Conservation (phyloP, 441 rosid genomes). For the Croton setiger region DNA sequence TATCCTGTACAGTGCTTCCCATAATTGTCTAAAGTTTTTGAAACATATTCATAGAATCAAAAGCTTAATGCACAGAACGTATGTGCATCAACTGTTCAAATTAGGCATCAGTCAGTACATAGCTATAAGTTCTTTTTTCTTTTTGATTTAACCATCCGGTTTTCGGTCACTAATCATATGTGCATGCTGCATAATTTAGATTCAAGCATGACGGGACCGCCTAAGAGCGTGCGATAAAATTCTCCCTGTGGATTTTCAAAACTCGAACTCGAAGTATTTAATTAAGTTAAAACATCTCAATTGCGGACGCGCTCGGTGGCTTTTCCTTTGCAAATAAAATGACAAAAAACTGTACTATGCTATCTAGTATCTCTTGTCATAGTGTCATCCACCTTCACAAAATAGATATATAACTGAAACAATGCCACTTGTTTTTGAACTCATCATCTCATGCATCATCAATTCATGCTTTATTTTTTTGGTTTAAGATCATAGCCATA, state of each 20-base stretch:
- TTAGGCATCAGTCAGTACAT: neutral
- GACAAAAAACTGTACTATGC: conserved; percentile 17
- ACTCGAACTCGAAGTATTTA: too few relatives aligned
- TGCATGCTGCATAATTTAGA: too few relatives aligned
- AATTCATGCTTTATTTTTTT: neutral
- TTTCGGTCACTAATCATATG: too few relatives aligned
- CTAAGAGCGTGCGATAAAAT: too few relatives aligned
- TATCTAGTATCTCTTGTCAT: conserved; percentile 11
- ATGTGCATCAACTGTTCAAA: neutral
- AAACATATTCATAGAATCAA: too few relatives aligned
- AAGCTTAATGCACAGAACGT: neutral
- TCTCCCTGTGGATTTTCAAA: too few relatives aligned
- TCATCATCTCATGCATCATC: conserved; percentile 10
- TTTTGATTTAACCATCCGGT: too few relatives aligned
- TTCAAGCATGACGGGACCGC: too few relatives aligned
- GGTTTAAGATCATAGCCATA: neutral
- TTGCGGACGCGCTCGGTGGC: too few relatives aligned
- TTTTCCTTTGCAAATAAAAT: neutral
- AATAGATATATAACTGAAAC: neutral
- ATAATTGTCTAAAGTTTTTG: neutral
- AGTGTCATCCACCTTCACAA: too few relatives aligned
- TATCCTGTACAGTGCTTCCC: neutral
- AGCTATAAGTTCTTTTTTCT: neutral
- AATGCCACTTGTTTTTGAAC: conserved; percentile 4
- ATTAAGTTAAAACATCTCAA: too few relatives aligned